Percentiles rank a stretch among this genome's conserved stretches.
phyloP scores from a whole-genome alignment of 345 rosid species.

The Boechera retrofracta region DNA sequence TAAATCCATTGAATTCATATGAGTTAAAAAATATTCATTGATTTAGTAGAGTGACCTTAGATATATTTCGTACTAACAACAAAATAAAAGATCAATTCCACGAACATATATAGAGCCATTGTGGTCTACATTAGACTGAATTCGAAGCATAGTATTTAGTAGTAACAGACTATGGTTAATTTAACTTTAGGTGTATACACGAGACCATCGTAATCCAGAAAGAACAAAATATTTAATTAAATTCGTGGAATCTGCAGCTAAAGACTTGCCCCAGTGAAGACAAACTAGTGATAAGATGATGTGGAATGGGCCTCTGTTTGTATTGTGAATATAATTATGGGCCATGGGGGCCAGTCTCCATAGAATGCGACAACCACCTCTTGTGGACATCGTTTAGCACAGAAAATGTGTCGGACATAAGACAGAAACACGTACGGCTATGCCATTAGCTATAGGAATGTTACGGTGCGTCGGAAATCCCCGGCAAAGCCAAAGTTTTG shows the following conservation, averaged over 20 bases:
- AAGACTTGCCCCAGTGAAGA: not conserved
- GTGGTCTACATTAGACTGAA: not conserved
- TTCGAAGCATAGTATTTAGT: not conserved
- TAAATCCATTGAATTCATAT: too few species aligned
- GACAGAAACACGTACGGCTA: slow-evolving; percentile 7
- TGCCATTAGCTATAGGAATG: not conserved
- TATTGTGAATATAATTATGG: slow-evolving; percentile 29
- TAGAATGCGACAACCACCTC: slow-evolving; percentile 33
- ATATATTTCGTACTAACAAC: not conserved
- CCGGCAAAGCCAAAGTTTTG: not conserved
- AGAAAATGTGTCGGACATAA: slow-evolving; percentile 23
- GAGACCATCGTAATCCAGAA: not conserved
- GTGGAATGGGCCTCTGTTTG: slow-evolving; percentile 36
- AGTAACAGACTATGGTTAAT: not conserved
- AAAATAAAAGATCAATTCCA: not conserved
- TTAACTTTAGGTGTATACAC: too few species aligned
- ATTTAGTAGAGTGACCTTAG: not conserved
- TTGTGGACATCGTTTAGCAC: not conserved
- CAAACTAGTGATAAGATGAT: slow-evolving; percentile 16
- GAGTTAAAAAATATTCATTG: too few species aligned
- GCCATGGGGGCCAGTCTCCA: slow-evolving; percentile 36
- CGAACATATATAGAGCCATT: not conserved
- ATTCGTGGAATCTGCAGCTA: not conserved
- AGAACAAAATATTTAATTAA: not conserved
- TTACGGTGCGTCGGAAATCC: not conserved